Evolutionary conservation across 2,329 filamentous ascomycete species (phyloP).

Genomic region (Neoarthrinium moseri): DNA sequence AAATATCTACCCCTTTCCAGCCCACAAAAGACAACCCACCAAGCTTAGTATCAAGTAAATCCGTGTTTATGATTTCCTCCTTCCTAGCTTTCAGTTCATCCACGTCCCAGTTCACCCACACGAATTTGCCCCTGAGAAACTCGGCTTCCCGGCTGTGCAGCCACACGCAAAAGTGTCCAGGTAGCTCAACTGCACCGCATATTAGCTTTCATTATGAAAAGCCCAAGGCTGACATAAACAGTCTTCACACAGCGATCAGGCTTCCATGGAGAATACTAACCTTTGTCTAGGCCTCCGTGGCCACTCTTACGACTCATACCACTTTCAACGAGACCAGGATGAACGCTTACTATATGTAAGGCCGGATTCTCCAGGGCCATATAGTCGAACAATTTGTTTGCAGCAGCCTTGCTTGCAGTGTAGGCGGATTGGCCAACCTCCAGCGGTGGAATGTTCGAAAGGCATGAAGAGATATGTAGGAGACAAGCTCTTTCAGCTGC

Average conservation of each 20-base stretch:
- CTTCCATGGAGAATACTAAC: too few relatives aligned
- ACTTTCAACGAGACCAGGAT: slow-evolving; percentile 37
- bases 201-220: too few relatives aligned
- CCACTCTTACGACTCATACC: slow-evolving; percentile 17
- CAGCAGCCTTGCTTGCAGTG: not conserved
- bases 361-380: slow-evolving; percentile 37
- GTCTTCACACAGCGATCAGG: too few relatives aligned
- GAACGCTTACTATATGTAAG: slow-evolving; percentile 37
- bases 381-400: not conserved
- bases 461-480: not conserved
- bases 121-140: slow-evolving; percentile 43
- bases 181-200: slow-evolving; percentile 34
- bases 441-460: not conserved
- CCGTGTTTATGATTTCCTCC: slow-evolving; percentile 35
- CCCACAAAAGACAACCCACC: too few relatives aligned
- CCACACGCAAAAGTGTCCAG: slow-evolving; percentile 43
- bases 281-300: not conserved
- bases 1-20: too few relatives aligned
- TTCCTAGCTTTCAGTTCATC: slow-evolving; percentile 42
- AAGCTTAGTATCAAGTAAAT: too few relatives aligned
- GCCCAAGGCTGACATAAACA: too few relatives aligned
- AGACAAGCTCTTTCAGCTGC: not conserved
- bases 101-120: slow-evolving; percentile 52
- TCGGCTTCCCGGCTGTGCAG: slow-evolving; percentile 40
- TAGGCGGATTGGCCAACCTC: not conserved